Conservation (phyloP, 345 rosid genomes). For the Murraya koenigii region DNA sequence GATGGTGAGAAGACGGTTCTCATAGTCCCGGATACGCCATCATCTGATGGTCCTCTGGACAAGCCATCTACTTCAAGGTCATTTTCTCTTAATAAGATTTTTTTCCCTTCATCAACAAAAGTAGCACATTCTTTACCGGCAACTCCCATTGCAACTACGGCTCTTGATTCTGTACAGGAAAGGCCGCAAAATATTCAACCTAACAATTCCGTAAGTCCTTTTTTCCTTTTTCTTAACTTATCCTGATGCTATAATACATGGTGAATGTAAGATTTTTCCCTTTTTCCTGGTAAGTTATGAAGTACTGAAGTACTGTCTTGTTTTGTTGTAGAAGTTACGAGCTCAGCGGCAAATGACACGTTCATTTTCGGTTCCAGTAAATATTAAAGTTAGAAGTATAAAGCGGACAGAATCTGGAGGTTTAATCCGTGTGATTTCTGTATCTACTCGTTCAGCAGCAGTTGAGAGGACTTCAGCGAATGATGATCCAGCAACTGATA, state of each 20-base stretch:
- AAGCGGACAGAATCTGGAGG: conserved; percentile 44
- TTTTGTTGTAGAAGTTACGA: conserved; percentile 29
- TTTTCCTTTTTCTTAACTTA: conserved; percentile 5
- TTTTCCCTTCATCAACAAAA: conserved; percentile 37
- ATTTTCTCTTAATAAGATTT: conserved; percentile 44
- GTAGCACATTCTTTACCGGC: conserved; percentile 41
- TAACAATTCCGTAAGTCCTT: conserved; percentile 24
- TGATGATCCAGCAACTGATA: conserved; percentile 25
- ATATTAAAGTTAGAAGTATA: conserved; percentile 40
- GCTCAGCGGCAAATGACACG: conserved; percentile 40
- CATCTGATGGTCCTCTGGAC: conserved; percentile 30
- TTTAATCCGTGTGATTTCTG: conserved; percentile 47
- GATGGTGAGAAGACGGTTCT: conserved; percentile 42
- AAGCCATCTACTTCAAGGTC: conserved; percentile 44
- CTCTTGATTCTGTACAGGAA: conserved; percentile 25
- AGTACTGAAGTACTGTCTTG: not conserved
- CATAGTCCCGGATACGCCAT: conserved; percentile 34
- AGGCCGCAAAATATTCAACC: conserved; percentile 12
- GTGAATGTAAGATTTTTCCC: not conserved
- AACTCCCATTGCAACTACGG: conserved; percentile 36
- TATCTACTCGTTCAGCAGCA: conserved; percentile 29
- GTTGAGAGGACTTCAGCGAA: conserved; percentile 22
- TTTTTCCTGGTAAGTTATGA: not conserved
- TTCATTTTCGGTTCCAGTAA: conserved; percentile 53
- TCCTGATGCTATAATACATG: not conserved